Percentiles rank a stretch among this genome's conserved stretches.
These are phyloP conservation scores for Pichia norvegensis DNA, from an alignment of 1,139 yeast genomes.

Conservation along the genomic window DNA sequence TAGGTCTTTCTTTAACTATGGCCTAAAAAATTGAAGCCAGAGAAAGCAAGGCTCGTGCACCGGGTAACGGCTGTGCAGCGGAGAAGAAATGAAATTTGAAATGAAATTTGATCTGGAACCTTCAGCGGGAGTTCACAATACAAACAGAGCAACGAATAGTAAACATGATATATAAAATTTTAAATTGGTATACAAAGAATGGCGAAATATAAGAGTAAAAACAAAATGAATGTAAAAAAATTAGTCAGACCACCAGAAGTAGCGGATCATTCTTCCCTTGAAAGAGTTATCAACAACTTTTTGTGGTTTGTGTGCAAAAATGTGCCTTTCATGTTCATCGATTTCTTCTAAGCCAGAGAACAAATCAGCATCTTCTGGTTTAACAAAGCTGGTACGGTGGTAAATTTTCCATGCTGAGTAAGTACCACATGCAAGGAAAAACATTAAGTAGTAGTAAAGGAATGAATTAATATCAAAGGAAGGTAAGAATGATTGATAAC, in stretches of 20 bases:
- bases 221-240: neutral
- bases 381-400: conserved; percentile 37
- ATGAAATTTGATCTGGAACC: no score
- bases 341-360: conserved; percentile 21
- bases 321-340: conserved; percentile 20
- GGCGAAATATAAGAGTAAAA: no score
- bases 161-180: neutral
- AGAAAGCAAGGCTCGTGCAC: no score
- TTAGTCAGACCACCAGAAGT: conserved; percentile 3
- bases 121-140: no score
- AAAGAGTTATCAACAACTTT: neutral
- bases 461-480: conserved; percentile 37
- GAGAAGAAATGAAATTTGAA: no score
- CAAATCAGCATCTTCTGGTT: conserved; percentile 42
- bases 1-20: no score
- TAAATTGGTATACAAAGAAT: neutral
- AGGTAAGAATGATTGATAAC: conserved; percentile 37
- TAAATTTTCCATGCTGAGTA: conserved; percentile 33
- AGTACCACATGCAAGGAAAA: conserved; percentile 31
- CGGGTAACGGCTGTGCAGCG: no score
- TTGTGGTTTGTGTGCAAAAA: conserved; percentile 1
- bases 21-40: no score
- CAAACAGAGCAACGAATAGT: neutral
- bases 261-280: neutral
- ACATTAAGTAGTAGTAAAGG: conserved; percentile 39